Percentiles rank a stretch among this genome's conserved stretches.
Conservation (phyloP, 371 early-diverging fungal species). For the Blastocladiella emersonii region DNA sequence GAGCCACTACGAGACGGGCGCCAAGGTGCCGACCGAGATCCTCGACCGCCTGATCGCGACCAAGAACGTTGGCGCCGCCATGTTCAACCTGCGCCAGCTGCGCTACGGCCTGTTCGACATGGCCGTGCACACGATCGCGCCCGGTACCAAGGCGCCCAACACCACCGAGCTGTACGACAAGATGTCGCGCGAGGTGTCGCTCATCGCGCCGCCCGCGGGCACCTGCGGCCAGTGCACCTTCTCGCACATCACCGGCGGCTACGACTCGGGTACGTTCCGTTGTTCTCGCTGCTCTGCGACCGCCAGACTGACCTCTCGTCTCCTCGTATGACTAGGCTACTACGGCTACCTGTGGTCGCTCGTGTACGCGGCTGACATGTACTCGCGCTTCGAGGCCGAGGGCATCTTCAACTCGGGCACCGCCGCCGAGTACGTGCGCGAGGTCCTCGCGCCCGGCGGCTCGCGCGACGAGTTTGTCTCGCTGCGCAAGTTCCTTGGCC, state of each 20-base stretch:
- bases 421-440: constrained; percentile 44
- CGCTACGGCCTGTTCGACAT: constrained; percentile 65
- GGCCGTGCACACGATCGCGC: constrained; percentile 42
- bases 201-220: constrained; percentile 35
- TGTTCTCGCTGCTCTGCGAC: no score
- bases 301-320: no score
- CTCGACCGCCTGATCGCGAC: constrained; percentile 50
- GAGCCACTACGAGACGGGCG: constrained; percentile 51
- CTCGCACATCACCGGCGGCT: constrained; percentile 70
- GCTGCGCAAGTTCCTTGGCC: constrained; percentile 59
- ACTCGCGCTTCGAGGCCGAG: constrained; percentile 49
- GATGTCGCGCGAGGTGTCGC: constrained; percentile 44
- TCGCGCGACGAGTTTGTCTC: constrained; percentile 58
- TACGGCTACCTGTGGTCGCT: constrained; percentile 58
- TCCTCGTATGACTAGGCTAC: constrained; percentile 37
- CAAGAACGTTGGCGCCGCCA: constrained; percentile 58
- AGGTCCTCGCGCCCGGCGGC: constrained; percentile 54
- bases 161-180: constrained; percentile 40
- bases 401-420: constrained; percentile 28
- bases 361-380: constrained; percentile 79
- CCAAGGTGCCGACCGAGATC: constrained; percentile 55
- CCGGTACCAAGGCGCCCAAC: constrained; percentile 24
- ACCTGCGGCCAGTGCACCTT: constrained; percentile 35
- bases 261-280: constrained; percentile 17
- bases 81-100: constrained; percentile 55